Base-by-base conservation (phyloP, 192 early-diverging fungal genomes). In the Coemansia sp. region DNA sequence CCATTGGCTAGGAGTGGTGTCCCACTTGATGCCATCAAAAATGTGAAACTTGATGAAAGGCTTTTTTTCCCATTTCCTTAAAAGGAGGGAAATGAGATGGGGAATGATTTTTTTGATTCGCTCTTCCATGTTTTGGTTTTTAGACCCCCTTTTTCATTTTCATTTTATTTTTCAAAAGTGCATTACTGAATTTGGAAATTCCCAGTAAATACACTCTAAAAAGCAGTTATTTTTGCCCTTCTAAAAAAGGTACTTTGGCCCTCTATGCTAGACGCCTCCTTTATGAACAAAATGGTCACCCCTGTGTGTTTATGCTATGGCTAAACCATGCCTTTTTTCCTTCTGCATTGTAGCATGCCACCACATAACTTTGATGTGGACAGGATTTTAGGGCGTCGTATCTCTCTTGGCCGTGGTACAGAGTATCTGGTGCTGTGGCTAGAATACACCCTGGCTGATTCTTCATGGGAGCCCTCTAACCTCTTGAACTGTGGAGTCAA, bases 351-450 rank as follows among this genome's bases (percentile, higher is more conserved):
- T 55, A 48, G 18, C 21, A 41, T 23, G 61, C 37, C 12, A 2
- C 14, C 59, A n/a, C n/a, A n/a, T 6, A 36, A 61, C 2, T 79
- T 64, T 41, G 77, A 79, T 50, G 69, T 80, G 0, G 69, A 80
- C 9, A 48, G 73, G 6, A 75, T 80, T 3, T 75, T 80, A 12
- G 77, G 77, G 18, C 68, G 73, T 21, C 63, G 77, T 7, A 63
- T 68, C 12, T 75, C 64, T 0, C 50, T 72, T 31, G 21, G 48
- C 16, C 41, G 61, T 10, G 59, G 63, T n/a, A 71, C 55, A 7
- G 73, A 80, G 61, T 72, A 80, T 41, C 36, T 75, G 16, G 36
- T 78, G 6, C 62, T 57, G 6, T 78, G 76, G 76, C 53, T 60
- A 20, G 62, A 63, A 0, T 78, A 73, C 33, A 38, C 57, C 12